These are phyloP conservation scores for Mycena kentingensis DNA, from an alignment of 768 basidiomycete species.

Conservation along the genomic window DNA sequence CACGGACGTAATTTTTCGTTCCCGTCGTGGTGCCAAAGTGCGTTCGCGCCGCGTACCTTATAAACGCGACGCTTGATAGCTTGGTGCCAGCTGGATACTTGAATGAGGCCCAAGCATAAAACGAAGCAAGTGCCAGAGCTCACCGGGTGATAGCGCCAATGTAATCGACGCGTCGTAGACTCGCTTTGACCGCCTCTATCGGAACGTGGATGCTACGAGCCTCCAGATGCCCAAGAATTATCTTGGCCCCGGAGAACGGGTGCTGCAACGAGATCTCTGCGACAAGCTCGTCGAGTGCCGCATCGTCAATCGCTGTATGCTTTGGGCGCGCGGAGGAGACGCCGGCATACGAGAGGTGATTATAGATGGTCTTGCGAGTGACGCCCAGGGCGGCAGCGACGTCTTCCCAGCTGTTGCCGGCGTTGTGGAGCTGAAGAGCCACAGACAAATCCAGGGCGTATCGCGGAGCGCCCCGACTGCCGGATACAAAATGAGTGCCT, in stretches of 20 bases:
- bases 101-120: too few species aligned
- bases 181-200: constrained; percentile 11
- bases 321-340: not conserved
- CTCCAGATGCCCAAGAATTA: constrained; percentile 27
- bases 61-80: constrained; percentile 19
- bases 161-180: constrained; percentile 24
- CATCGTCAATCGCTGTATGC: not conserved
- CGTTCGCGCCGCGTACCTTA: constrained; percentile 19
- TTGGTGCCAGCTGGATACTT: constrained; percentile 13
- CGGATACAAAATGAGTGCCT: too few species aligned
- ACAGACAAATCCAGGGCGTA: constrained; percentile 3
- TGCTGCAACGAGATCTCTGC: not conserved
- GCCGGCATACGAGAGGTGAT: constrained; percentile 2
- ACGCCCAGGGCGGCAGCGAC: constrained; percentile 12
- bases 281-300: not conserved
- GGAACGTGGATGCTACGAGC: constrained; percentile 23
- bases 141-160: constrained; percentile 23
- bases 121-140: too few species aligned
- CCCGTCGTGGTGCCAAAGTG: constrained; percentile 26
- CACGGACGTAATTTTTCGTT: constrained; percentile 30
- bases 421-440: constrained; percentile 10
- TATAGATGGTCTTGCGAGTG: constrained; percentile 1
- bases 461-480: not conserved
- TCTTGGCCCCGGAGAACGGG: constrained; percentile 23
- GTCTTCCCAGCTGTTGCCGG: constrained; percentile 12